These are phyloP conservation scores for Sicyos baderoa DNA, from an alignment of 306 rosid species.

Conservation along the genomic window DNA sequence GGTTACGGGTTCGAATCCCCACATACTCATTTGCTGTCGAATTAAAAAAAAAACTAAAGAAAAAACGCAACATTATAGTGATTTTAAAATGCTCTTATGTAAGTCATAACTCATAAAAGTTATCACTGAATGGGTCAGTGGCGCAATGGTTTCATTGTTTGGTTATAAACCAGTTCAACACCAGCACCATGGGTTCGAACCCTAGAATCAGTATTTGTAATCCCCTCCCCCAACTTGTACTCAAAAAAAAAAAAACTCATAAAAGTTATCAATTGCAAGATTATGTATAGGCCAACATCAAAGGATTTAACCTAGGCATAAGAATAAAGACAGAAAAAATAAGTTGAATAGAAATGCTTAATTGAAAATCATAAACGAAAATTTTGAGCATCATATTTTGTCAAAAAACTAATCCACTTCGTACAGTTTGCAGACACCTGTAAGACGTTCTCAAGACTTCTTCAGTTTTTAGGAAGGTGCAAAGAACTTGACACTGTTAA, in stretches of 20 bases:
- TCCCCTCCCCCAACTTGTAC: no score
- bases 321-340: neutral
- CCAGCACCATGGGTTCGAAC: no score
- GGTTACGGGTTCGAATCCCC: no score
- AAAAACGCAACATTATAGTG: neutral
- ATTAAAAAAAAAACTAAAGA: neutral
- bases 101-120: neutral
- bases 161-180: no score
- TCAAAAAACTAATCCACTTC: neutral
- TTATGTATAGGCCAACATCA: neutral
- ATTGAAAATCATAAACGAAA: neutral
- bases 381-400: neutral
- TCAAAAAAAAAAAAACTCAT: no score
- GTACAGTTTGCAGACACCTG: neutral
- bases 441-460: neutral
- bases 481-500: conserved; percentile 1
- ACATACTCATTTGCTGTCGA: no score
- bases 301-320: neutral
- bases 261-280: neutral
- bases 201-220: no score
- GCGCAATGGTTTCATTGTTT: no score
- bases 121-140: no score
- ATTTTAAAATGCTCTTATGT: neutral
- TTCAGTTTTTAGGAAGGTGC: neutral
- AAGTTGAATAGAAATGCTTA: neutral